Evolutionary conservation across 192 early-diverging fungal genomes (phyloP).

Genomic region (Gryganskiella cystojenkinii): DNA sequence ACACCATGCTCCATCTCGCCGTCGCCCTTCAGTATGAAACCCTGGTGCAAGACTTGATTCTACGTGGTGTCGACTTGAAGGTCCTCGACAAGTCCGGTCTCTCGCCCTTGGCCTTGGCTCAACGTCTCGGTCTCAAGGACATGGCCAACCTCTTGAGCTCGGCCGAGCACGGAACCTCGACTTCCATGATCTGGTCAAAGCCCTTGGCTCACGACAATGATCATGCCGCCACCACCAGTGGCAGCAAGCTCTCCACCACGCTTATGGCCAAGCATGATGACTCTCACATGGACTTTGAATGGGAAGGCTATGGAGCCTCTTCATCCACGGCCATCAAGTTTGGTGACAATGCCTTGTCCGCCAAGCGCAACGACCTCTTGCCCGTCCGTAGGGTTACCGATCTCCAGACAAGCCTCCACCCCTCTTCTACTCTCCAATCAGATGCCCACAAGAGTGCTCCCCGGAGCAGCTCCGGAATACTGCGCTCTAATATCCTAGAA

Average conservation of each 20-base stretch:
- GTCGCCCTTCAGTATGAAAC: constrained; percentile 63
- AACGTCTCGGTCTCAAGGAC: not conserved
- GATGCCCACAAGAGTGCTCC: not conserved
- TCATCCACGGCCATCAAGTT: not conserved
- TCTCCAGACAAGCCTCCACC: not conserved
- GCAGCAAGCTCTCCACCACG: constrained; percentile 1
- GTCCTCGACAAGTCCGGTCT: constrained; percentile 68
- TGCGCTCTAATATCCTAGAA: not conserved
- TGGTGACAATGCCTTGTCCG: not conserved
- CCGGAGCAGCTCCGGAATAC: not conserved
- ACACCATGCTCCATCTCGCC: constrained; percentile 75
- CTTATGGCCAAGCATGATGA: not conserved
- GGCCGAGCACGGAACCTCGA: not conserved
- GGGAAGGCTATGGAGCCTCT: not conserved
- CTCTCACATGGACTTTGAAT: constrained; percentile 13
- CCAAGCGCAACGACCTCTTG: not conserved
- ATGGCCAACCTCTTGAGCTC: constrained; percentile 14
- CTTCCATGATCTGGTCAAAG: not conserved
- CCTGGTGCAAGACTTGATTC: constrained; percentile 58
- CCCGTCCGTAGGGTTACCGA: not conserved
- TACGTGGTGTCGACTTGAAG: constrained; percentile 55
- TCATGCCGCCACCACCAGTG: not conserved
- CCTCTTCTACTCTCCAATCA: not conserved
- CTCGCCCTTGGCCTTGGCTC: constrained; percentile 52
- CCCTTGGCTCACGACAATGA: not conserved